These are phyloP conservation scores for Picea sitchensis DNA, from an alignment of 75 land plant genomes.

Conservation along the genomic window DNA sequence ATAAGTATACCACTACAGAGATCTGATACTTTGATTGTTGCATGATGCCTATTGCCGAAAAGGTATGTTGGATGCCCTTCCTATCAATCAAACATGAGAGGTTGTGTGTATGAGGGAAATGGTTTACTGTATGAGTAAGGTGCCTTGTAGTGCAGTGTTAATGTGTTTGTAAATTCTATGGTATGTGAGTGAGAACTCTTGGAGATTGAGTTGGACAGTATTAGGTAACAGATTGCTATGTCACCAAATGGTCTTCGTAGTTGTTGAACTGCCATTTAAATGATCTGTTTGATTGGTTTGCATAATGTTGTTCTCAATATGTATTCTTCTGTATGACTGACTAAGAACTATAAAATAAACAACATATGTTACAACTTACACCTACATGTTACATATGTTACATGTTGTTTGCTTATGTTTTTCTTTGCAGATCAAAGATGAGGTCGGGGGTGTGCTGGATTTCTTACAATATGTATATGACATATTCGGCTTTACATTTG, in stretches of 20 bases:
- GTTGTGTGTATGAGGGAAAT: too few species aligned
- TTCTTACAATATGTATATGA: conserved; percentile 68
- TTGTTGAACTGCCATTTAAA: neutral
- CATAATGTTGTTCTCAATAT: too few species aligned
- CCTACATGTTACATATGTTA: neutral
- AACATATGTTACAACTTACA: neutral
- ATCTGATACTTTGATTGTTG: too few species aligned
- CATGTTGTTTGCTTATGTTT: neutral
- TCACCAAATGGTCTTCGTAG: neutral
- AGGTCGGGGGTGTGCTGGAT: conserved; percentile 75
- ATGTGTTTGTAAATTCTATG: too few species aligned
- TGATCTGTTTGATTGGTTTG: too few species aligned
- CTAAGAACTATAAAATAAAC: neutral
- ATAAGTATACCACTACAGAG: too few species aligned
- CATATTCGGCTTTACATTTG: conserved; percentile 91
- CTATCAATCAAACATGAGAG: too few species aligned
- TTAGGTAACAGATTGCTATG: neutral
- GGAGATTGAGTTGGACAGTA: neutral
- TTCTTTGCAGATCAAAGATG: conserved; percentile 71
- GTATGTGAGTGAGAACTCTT: too few species aligned
- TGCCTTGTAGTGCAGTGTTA: too few species aligned
- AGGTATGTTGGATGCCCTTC: too few species aligned
- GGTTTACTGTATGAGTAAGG: too few species aligned
- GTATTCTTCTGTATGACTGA: neutral
- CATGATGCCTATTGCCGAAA: too few species aligned